These are phyloP conservation scores for Pseudogymnoascus sp. DNA, from an alignment of 2,329 filamentous ascomycete genomes.

Conservation along the genomic window DNA sequence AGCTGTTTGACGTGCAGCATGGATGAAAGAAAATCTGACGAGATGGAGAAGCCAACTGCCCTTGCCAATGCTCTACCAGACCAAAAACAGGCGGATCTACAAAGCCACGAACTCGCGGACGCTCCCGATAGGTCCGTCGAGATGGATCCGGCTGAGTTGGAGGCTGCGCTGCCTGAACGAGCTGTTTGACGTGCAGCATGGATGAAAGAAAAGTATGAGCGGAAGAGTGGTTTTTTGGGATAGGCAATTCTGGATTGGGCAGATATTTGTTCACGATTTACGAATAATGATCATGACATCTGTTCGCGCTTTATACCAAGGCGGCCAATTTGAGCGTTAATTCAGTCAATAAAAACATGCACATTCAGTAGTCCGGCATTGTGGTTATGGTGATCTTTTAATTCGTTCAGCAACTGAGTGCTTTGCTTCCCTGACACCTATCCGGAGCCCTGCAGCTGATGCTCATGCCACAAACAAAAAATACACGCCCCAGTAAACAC, in stretches of 20 bases:
- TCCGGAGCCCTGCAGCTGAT: constrained; percentile 7
- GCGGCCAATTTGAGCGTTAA: background rate
- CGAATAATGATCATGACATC: background rate
- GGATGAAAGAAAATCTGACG: background rate
- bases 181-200: background rate
- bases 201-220: background rate
- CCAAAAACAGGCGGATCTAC: background rate
- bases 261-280: background rate
- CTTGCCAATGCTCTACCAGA: background rate
- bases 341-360: background rate
- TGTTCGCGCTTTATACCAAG: background rate
- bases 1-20: background rate
- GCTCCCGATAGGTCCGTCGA: background rate
- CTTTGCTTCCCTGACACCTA: constrained; percentile 7
- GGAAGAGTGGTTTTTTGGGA: background rate
- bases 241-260: background rate
- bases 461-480: constrained; percentile 9
- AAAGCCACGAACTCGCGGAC: background rate
- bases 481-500: constrained; percentile 22
- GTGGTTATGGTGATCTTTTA: background rate
- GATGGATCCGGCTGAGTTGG: background rate
- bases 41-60: background rate
- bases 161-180: background rate
- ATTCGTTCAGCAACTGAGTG: constrained; percentile 8
- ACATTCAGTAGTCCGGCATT: background rate